Conservation (phyloP, 2,329 filamentous ascomycete genomes). For the Cladobotryum protrusum region DNA sequence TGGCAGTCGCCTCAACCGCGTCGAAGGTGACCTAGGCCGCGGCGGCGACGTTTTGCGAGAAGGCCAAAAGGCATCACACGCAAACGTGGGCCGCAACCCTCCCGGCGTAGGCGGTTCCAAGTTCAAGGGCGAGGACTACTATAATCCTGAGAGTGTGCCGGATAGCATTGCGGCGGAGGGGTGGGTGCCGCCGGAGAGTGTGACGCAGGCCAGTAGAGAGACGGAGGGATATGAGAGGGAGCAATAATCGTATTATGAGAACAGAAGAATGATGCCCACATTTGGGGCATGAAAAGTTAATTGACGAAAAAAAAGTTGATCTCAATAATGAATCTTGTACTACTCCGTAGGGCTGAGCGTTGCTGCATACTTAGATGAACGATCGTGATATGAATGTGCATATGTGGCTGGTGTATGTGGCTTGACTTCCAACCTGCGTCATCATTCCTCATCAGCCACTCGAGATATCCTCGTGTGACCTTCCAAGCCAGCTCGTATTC, state of each 20-base stretch:
- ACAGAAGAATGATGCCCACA: not conserved
- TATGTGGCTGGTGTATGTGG: too few relatives aligned
- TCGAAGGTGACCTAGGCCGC: conserved; percentile 17
- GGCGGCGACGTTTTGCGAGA: conserved; percentile 25
- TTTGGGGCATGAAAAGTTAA: not conserved
- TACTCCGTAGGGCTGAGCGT: not conserved
- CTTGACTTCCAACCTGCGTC: not conserved
- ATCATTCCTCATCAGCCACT: not conserved
- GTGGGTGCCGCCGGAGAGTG: conserved; percentile 34
- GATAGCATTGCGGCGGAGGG: conserved; percentile 38
- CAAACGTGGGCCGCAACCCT: conserved; percentile 33
- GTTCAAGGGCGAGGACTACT: conserved; percentile 37
- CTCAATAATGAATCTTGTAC: conserved; percentile 1
- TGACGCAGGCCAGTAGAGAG: conserved; percentile 30
- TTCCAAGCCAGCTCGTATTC: not conserved
- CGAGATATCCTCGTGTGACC: conserved; percentile 5
- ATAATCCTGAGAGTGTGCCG: conserved; percentile 35
- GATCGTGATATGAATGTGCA: too few relatives aligned
- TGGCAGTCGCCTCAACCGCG: conserved; percentile 17
- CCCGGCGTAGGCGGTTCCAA: conserved; percentile 30
- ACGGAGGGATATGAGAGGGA: conserved; percentile 15
- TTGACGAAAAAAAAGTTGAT: not conserved
- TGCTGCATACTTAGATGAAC: too few relatives aligned
- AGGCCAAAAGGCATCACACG: conserved; percentile 31
- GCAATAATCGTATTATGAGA: not conserved